A percentile compares a stretch with the other conserved stretches of the same genome.
Conservation (phyloP, 768 basidiomycete genomes). For the Ramaria rubella region DNA sequence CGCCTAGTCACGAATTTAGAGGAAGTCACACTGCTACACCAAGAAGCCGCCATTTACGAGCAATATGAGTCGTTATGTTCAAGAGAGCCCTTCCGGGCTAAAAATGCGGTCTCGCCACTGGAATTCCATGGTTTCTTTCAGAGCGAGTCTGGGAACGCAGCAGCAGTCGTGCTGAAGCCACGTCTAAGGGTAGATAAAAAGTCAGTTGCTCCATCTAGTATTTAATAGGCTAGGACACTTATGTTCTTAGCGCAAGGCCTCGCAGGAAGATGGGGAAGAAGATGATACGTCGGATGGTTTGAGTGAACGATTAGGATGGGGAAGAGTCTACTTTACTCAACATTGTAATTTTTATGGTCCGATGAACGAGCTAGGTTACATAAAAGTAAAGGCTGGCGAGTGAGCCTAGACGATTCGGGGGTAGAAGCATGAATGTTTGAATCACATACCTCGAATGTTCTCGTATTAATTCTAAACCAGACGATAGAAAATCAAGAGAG, state of each 20-base stretch:
- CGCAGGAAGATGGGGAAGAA: neutral
- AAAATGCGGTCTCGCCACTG: neutral
- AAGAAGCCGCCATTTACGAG: slow-evolving; percentile 3
- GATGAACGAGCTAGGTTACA: no score
- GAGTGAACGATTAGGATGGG: no score
- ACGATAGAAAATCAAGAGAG: no score
- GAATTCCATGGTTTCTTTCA: slow-evolving; percentile 8
- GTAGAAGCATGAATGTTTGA: no score
- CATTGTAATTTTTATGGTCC: no score
- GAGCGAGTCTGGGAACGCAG: neutral
- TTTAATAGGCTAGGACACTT: neutral
- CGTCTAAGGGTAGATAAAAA: neutral
- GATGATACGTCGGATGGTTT: neutral
- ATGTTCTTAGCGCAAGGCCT: neutral
- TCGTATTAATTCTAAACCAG: no score
- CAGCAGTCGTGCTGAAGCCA: neutral
- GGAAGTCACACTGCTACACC: neutral
- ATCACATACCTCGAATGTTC: no score
- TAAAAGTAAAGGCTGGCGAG: no score
- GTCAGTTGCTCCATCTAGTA: neutral
- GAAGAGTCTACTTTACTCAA: no score
- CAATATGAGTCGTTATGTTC: neutral
- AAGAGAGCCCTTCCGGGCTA: neutral
- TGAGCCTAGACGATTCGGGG: no score
- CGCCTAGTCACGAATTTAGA: slow-evolving; percentile 4